Base-by-base conservation (phyloP, 1,284 basidiomycete species). In the Papiliotrema nemorosa region DNA sequence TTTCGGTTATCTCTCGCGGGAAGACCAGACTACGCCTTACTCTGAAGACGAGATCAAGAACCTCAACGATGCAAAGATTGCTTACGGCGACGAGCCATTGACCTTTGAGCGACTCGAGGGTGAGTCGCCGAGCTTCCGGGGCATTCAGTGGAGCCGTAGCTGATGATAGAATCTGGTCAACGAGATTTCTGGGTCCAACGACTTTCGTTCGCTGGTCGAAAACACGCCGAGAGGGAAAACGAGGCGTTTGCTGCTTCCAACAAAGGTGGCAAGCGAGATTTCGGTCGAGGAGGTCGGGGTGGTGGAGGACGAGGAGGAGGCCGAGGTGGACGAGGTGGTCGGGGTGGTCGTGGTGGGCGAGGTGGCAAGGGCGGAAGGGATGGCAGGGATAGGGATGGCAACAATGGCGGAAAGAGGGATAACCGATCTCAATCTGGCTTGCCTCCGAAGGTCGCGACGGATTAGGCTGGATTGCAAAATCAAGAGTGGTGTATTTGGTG, bases 181-280 rank as follows among this genome's bases (percentile, higher is more conserved):
- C 79, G 91, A 47, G 85, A 84, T 60, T 86, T 88, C 70, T 85
- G 85, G 63, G 86, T 90, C 60, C 80, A 84, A 10, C 83, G 85
- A 20, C 82, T 82, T 60, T 81, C 78, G 58, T 81, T 75, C 70
- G 75, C 78, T 50, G 80, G 75, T 13, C 63, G 84, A 64, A 76
- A 78, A 24, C 75, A 87, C 36, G 79, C 79, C 24, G 85, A 85
- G 47, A 84, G 85, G 37, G 84, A 87, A 50, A 78, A 86, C 62
- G 27, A 82, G 69, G 86, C 26, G 80, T 81, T 52, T 82, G 77
- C 2, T 77, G 88, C 56, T 67, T 69, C 21, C 29, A 40, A 20
- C 38, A 52, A 34, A 21, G 66, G 72, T 29, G 63, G 74, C 20
- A 45, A 57, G 37, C 55, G 63, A 13, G 51, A 62, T 29, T 37